Base-by-base conservation (phyloP, 106 monocot species). In the Chionographis japonica region DNA sequence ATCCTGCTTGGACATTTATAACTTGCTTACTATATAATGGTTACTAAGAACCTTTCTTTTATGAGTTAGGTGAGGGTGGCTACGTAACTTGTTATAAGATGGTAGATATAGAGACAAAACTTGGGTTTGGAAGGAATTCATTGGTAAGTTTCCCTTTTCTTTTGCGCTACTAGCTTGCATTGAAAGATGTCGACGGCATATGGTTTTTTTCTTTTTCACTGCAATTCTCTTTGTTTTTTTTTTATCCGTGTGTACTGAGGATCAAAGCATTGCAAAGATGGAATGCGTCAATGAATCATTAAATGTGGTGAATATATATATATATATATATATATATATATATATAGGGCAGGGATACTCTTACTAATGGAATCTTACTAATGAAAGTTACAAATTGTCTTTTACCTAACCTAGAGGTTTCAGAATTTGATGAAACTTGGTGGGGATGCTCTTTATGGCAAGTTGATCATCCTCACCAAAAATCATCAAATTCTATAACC, bases 61-160 rank as follows among this genome's bases (percentile, higher is more conserved):
- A 43, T 68, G 40, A 52, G 64, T 39, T 60, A 89, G 94, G 84
- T 52, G 88, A 88, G 43, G 72, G 83, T 56, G 90, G 90, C 53
- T 80, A 90, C 79, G 90, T 94, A 19, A 52, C 78, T 63, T 94
- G 94, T 43, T 94, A 94, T 79, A 88, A 94, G 61, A 88, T 90
- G 90, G 83, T 60, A 19, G 94, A 94, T 75, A 85, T 94, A 79
- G 88, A 90, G 79, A 73, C 42, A 55, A 88, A 83, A 49, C 90
- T 94, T 72, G 94, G 94, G 12, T 90, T 81, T 74, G 94, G 94
- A 65, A 88, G 94, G 74, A 90, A 90, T 72, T 90, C 94, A 53
- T 54, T 94, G 77, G 94, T 87, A 79, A 74, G 86, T 46, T 62
- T 68, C 13, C 54, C 2, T 80, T 51, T 66, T 7, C 40, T 66